phyloP scores from a whole-genome alignment of 306 rosid species.

The Fagus crenata region DNA sequence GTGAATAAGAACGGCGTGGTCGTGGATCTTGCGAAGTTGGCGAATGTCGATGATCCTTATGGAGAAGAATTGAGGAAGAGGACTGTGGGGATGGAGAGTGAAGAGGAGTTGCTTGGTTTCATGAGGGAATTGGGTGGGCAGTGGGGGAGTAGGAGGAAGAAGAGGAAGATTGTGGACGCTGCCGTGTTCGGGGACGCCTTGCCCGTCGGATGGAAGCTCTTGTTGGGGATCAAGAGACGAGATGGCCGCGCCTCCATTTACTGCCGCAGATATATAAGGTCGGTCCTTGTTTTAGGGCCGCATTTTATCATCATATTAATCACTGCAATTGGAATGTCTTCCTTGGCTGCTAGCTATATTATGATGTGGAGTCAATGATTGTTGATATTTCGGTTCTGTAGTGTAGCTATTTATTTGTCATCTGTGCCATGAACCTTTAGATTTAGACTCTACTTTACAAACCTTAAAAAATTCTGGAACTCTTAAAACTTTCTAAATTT shows the following conservation, averaged over 20 bases:
- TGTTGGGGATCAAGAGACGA: conserved; percentile 72
- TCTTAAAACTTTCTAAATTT: background rate
- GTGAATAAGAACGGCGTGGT: conserved; percentile 50
- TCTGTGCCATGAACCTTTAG: background rate
- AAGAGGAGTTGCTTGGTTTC: conserved; percentile 68
- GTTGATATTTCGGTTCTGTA: background rate
- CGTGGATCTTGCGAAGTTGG: conserved; percentile 44
- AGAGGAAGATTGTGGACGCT: conserved; percentile 78
- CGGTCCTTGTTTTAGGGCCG: background rate
- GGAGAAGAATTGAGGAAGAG: conserved; percentile 60
- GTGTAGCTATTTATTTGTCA: background rate
- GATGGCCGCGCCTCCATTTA: conserved; percentile 87
- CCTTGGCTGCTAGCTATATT: background rate
- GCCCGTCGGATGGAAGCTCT: conserved; percentile 78
- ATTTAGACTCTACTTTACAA: background rate
- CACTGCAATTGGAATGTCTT: background rate
- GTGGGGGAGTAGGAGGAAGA: conserved; percentile 87
- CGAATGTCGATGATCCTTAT: conserved; percentile 49
- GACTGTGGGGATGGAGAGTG: conserved; percentile 59
- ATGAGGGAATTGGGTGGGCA: conserved; percentile 76
- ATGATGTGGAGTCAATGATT: background rate
- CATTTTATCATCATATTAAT: too few species aligned
- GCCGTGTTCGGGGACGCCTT: conserved; percentile 56
- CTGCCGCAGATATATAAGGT: conserved; percentile 87
- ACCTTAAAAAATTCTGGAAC: background rate